phyloP scores from a whole-genome alignment of 2,329 filamentous ascomycete genomes.

The Pyrenophora graminea region DNA sequence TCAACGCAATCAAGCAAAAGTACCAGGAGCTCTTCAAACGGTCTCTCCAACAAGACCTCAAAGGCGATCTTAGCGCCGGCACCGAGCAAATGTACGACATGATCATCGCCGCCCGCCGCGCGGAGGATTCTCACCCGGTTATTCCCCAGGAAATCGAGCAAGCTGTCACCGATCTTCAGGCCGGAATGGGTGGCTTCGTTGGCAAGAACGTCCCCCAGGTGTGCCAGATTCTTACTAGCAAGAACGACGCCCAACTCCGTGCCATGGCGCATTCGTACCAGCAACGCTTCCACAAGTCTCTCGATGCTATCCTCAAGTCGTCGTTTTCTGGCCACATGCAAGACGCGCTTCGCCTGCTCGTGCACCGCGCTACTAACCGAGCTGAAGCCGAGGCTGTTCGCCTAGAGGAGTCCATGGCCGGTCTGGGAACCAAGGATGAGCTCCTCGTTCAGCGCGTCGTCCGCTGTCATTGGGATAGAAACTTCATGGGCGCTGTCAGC shows the following conservation, averaged over 20 bases:
- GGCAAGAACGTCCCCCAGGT: conserved; percentile 77
- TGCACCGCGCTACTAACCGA: conserved; percentile 77
- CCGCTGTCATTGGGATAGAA: conserved; percentile 79
- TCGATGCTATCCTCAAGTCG: conserved; percentile 75
- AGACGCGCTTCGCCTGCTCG: conserved; percentile 76
- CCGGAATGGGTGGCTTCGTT: conserved; percentile 65
- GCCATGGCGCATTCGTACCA: conserved; percentile 79
- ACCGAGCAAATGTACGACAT: conserved; percentile 85
- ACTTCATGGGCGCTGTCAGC: conserved; percentile 76
- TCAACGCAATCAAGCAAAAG: conserved; percentile 79
- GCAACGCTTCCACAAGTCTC: conserved; percentile 68
- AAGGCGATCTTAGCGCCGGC: conserved; percentile 80
- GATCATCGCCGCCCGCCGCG: conserved; percentile 72
- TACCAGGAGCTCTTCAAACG: conserved; percentile 71
- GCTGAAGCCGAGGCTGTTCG: conserved; percentile 80
- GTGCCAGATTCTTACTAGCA: conserved; percentile 74
- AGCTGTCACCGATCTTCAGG: conserved; percentile 77
- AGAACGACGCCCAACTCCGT: conserved; percentile 81
- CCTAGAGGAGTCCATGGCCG: conserved; percentile 86
- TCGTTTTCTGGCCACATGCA: conserved; percentile 94
- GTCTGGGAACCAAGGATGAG: conserved; percentile 82
- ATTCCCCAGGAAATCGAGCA: conserved; percentile 73
- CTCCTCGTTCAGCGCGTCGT: conserved; percentile 78
- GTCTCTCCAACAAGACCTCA: conserved; percentile 72
- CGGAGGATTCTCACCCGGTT: conserved; percentile 77